Percentiles rank a stretch among this genome's conserved stretches.
phyloP scores from a whole-genome alignment of 768 basidiomycete genomes.

The Sporobolomyces roseus region DNA sequence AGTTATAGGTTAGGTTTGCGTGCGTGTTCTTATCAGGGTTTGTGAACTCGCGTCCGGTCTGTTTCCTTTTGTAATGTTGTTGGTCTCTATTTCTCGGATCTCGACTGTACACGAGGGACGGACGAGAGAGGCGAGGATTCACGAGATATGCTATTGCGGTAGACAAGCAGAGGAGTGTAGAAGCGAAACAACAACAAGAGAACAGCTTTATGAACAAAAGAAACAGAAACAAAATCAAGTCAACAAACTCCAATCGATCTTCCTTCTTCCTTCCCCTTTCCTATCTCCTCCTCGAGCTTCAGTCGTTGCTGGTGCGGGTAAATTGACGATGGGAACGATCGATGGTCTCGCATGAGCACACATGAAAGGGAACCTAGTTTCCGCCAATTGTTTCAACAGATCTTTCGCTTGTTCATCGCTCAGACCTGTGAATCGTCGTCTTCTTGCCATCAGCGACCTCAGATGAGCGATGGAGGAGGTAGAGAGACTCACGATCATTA shows the following conservation, averaged over 20 bases:
- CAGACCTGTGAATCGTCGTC: conserved; percentile 47
- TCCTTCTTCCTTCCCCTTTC: not conserved
- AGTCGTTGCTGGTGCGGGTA: not conserved
- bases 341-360: conserved; percentile 76
- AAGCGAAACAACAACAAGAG: too few relatives aligned
- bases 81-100: too few relatives aligned
- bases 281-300: not conserved
- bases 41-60: too few relatives aligned
- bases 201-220: not conserved
- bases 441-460: not conserved
- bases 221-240: not conserved
- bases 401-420: conserved; percentile 63
- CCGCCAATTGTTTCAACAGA: conserved; percentile 64
- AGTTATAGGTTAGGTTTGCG: too few relatives aligned
- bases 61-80: too few relatives aligned
- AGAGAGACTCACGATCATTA: conserved; percentile 24
- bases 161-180: too few relatives aligned
- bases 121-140: too few relatives aligned
- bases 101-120: too few relatives aligned
- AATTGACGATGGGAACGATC: conserved; percentile 30
- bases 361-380: conserved; percentile 81
- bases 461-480: conserved; percentile 49
- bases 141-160: too few relatives aligned
- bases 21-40: too few relatives aligned
- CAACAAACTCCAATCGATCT: conserved; percentile 1